Evolutionary conservation across 306 rosid species (phyloP).

Genomic region (Glycine soja): DNA sequence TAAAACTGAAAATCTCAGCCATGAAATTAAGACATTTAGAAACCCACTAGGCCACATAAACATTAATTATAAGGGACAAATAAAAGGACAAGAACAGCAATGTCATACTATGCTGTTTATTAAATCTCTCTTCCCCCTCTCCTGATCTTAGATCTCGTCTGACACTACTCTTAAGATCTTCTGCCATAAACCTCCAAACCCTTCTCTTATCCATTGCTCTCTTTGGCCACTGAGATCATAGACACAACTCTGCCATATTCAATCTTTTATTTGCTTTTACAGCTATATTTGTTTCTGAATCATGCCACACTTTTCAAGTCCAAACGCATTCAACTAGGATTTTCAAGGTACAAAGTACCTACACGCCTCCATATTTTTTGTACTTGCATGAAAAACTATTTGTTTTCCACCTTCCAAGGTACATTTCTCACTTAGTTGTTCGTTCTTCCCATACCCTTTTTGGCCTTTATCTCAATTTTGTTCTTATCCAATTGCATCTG

Average conservation of each 20-base stretch:
- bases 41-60: constrained; percentile 57
- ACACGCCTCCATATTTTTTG: constrained; percentile 75
- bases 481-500: constrained; percentile 64
- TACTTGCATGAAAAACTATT: constrained; percentile 59
- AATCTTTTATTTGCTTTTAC: constrained; percentile 64
- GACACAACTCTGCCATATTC: constrained; percentile 73
- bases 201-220: constrained; percentile 71
- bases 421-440: constrained; percentile 56
- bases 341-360: constrained; percentile 65
- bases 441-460: constrained; percentile 76
- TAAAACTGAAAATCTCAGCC: constrained; percentile 67
- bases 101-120: constrained; percentile 71
- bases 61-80: constrained; percentile 47
- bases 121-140: constrained; percentile 47
- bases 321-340: constrained; percentile 56
- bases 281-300: constrained; percentile 72
- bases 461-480: constrained; percentile 57
- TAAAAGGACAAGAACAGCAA: constrained; percentile 55
- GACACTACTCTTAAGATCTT: constrained; percentile 64
- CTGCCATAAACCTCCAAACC: constrained; percentile 60
- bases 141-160: constrained; percentile 73
- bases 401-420: constrained; percentile 60
- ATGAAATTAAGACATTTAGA: constrained; percentile 52
- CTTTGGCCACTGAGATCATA: constrained; percentile 62
- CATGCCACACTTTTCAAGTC: constrained; percentile 55